Evolutionary conservation across 1,284 basidiomycete genomes (phyloP), one percentile per base, ranked within the genome.

Genomic region (Cryptococcus sp.): DNA sequence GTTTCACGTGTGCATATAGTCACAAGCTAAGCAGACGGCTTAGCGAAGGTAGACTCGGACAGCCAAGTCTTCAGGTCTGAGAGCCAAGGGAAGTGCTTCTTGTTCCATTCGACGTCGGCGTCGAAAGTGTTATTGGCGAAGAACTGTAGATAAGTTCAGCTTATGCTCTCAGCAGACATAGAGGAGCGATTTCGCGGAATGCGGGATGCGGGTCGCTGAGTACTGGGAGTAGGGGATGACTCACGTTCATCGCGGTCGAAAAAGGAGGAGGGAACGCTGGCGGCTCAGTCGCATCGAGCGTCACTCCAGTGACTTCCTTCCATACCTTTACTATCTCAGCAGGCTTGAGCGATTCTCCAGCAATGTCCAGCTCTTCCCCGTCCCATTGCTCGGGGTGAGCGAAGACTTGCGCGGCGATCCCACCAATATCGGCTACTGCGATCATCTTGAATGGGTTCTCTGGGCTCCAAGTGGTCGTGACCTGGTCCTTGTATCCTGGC

Each of bases 191-290:
- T 25, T 25, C 25, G 25, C 25, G 3, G 25, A 25, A 25, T 25
- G 25, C 6, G 25, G 25, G 25, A 25, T 25, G 25, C 25, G 6
- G 25, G 25, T 25, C 6, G 6, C 25, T 3, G 25, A 25, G 25
- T 25, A 25, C 25, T 25, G 6, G 25, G 6, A 25, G 25, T 25
- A 19, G 11, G 8, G 42, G n/a, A 22, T 45, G 42, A 51, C 56
- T 58, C 40, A 62, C 60, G 30, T 55, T 25, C 46, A 62, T 58
- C 25, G 60, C 56, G 3, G n/a, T 20, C 20, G n/a, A 52, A 10
- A 58, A 16, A 16, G 19, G 45, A 25, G 52, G 52, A 10, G 60
- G 60, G 25, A 62, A 62, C 6, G 51, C 38, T 7, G 59, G 60
- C 0, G 52, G 27, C 30, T 58, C 40, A 11, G 46, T 45, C 16